Base-by-base conservation (phyloP, 495 filamentous ascomycete species). In the Staphylotrichum tortipilum region DNA sequence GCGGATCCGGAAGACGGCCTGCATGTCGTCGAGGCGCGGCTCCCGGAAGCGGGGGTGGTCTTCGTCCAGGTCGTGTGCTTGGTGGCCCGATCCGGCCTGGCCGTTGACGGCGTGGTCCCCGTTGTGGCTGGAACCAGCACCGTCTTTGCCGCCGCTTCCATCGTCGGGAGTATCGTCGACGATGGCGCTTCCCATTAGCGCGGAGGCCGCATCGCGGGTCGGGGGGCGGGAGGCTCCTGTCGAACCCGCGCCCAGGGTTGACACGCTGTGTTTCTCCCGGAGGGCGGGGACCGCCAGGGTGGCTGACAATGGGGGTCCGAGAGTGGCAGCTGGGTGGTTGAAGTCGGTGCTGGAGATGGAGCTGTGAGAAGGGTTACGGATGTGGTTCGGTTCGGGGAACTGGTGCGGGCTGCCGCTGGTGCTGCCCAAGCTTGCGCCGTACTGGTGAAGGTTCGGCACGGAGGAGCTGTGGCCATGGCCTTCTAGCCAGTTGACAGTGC, bases 1-100 rank as follows among this genome's bases (percentile, higher is more conserved):
- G 39, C 81, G 81, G 28, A 89, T 89, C 56, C 88, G 89, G 52
- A 89, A 87, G 0, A 95, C 83, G 19, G 94, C 81, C 64, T 97
- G 94, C 17, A 95, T 71, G 63, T 98, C 92, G 30, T 82, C 78
- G 8, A 78, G 62, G 3, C 72, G 55, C 0, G 68, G 75, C 56
- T 81, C 75, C 10, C 69, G 71, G 26, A 72, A 70, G n/a, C 64
- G 66, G 12, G 51, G 47, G 11, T 55, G 28, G 45, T 33, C 34
- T 14, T 48, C 52, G 7, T 49, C 55, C 2, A 64, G 56, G 15
- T 66, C 63, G 55, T 60, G 23, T 37, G 35, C 12, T 45, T 50
- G 42, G 41, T 48, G 49, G n/a, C n/a, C n/a, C n/a, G n/a, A n/a
- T n/a, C n/a, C n/a, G n/a, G n/a, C n/a, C n/a, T n/a, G n/a, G n/a